Evolutionary conservation across 1,284 basidiomycete species (phyloP).

Genomic region (Leccinum pachyderme): DNA sequence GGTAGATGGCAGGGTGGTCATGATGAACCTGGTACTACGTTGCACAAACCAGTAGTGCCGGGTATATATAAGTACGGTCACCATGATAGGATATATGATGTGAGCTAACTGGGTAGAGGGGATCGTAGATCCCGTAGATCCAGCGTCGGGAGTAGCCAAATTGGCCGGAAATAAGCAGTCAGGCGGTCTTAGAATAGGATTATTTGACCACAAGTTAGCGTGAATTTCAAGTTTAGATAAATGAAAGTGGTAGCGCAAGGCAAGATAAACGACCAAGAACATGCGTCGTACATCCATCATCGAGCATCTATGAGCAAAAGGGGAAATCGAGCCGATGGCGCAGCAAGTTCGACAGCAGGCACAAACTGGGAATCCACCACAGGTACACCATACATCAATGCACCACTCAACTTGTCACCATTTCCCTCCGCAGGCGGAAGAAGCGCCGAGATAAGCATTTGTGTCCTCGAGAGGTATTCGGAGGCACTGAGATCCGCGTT

Average conservation of each 20-base stretch:
- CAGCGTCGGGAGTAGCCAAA: conserved; percentile 1
- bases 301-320: conserved; percentile 34
- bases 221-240: conserved; percentile 32
- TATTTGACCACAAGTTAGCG: conserved; percentile 12
- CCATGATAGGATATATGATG: conserved; percentile 30
- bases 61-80: conserved; percentile 2
- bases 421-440: conserved; percentile 34
- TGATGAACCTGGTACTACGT: conserved; percentile 4
- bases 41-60: conserved; percentile 1
- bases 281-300: conserved; percentile 21
- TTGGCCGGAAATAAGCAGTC: conserved; percentile 13
- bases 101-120: conserved; percentile 4
- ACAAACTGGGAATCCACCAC: conserved; percentile 45
- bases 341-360: conserved; percentile 50
- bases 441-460: conserved; percentile 48
- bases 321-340: conserved; percentile 50
- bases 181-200: conserved; percentile 12
- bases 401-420: conserved; percentile 37
- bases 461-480: conserved; percentile 37
- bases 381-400: conserved; percentile 46
- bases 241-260: conserved; percentile 23
- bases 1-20: conserved; percentile 3
- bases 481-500: conserved; percentile 17
- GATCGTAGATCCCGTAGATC: conserved; percentile 23
- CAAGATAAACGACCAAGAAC: conserved; percentile 15